Evolutionary conservation across 495 filamentous ascomycete genomes (phyloP), one percentile per base, ranked within the genome.

Genomic region (Bathelium albidoporum): DNA sequence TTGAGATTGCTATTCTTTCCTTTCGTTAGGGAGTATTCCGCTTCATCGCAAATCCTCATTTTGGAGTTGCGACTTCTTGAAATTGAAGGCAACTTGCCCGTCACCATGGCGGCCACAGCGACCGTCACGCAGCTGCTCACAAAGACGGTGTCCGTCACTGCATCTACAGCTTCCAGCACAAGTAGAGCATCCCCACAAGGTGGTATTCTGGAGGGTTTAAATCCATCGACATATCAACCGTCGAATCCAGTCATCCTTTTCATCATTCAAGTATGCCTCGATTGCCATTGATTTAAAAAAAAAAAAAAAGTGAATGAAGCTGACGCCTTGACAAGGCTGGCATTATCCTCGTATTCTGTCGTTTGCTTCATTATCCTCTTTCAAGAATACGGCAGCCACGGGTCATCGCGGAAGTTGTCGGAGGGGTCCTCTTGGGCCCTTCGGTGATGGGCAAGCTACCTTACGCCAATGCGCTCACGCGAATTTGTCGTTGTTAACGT

Each of bases 331-430:
- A 67, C 5, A 69, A 95, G 90, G 88, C 89, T 20, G 80, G 79
- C 63, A 91, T 98, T 65, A 96, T 98, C 70, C 88, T 97, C 71
- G 83, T 95, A 59, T 85, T 96, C 72, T 95, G 90, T 73, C 88
- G 90, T 49, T 68, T 95, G 39, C 81, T 97, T 41, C 88, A 91
- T 68, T 89, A 78, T 68, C 94, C 93, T 26, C 82, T 97, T 10
- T 91, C 89, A 61, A 89, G 87, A 70, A 77, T 97, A 53, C 87
- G 89, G 61, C 93, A 97, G 71, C 93, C 93, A 55, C 84, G 88
- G 63, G 93, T 97, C 64, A 98, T 98, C 68, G 90, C 94, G 45
- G 94, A 97, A 81, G 90, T 98, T 44, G 87, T 98, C 65, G 92
- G 87, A 26, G 94, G 94, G 61, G 91, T 98, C 69, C 71, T 98